Evolutionary conservation across 352 stramenopile species (phyloP), one percentile per base, ranked within the genome.

Genomic region (Peronosclerospora sorghi): DNA sequence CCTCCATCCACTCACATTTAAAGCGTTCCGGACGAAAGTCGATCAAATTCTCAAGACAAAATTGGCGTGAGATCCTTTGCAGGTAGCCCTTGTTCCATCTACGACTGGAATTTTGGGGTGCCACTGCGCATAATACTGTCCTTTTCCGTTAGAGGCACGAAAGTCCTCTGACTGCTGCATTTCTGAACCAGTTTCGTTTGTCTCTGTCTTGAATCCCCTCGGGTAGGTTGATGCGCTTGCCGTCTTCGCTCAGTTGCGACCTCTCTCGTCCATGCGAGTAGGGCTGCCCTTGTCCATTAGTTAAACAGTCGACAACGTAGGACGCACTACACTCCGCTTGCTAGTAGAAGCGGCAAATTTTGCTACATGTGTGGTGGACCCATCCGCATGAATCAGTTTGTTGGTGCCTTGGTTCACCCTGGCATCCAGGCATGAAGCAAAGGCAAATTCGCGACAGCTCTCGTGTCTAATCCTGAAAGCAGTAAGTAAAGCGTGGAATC

Each of bases 1-100:
- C 41, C 35, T 55, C 28, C 8, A 19, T 48, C 18, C 45, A 54
- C 9, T 24, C 36, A 9, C 41, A 40, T 21, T 36, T 17, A 21
- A 60, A 60, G 9, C 48, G 13, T 34, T 56, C 18, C 6, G 35
- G 32, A n/a, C 20, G 40, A 26, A 56, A 60, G 28, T 54, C 46
- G 1, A 35, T 36, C 39, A 56, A 48, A 38, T 48, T 48, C 28
- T 51, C 41, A 42, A 18, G 35, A 42, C 52, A 60, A 48, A 60
- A 60, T 26, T 28, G 29, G 42, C 51, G 44, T 29, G 45, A 50
- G 10, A 41, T 55, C 52, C n/a, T 23, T 23, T 24, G 46, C 23
- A n/a, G 41, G 41, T 1, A 60, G 46, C n/a, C 19, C 27, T 24
- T 60, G 15, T 1, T 45, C 23, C 45, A 60, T 24, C 38, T 51